These are phyloP conservation scores for Eucalyptus paniculata DNA, from an alignment of 345 rosid species.

Conservation along the genomic window DNA sequence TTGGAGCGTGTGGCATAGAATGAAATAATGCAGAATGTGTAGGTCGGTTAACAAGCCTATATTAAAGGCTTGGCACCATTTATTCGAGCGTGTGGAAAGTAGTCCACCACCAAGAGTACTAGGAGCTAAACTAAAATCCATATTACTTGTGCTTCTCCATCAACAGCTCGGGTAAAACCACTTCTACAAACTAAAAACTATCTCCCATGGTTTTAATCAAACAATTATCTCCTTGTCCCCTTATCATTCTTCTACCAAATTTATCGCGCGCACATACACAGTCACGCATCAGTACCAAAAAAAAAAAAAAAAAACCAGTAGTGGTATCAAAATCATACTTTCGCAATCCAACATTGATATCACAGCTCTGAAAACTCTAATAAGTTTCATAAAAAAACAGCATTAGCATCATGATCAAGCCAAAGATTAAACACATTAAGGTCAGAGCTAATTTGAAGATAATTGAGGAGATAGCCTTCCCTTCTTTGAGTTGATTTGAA, in stretches of 20 bases:
- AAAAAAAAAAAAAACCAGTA: too few species aligned
- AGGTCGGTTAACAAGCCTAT: too few species aligned
- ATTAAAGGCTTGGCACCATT: too few species aligned
- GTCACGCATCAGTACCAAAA: neutral
- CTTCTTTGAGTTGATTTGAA: too few species aligned
- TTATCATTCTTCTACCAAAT: neutral
- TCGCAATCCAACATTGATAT: neutral
- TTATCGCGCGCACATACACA: neutral
- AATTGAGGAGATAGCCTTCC: neutral
- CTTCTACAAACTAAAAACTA: neutral
- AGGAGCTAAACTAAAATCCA: neutral
- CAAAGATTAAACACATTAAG: neutral
- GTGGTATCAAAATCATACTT: too few species aligned
- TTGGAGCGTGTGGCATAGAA: too few species aligned
- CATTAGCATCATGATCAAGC: neutral
- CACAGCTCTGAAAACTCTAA: neutral
- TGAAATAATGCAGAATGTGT: too few species aligned
- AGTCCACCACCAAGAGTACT: neutral
- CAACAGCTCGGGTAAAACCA: neutral
- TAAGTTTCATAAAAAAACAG: neutral
- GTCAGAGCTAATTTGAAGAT: neutral
- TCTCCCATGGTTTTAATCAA: neutral
- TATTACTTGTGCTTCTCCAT: neutral
- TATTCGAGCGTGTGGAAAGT: too few species aligned
- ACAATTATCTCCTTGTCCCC: neutral